Evolutionary conservation across 1,284 basidiomycete genomes (phyloP), one percentile per base, ranked within the genome.

Genomic region (Athelia psychrophila): DNA sequence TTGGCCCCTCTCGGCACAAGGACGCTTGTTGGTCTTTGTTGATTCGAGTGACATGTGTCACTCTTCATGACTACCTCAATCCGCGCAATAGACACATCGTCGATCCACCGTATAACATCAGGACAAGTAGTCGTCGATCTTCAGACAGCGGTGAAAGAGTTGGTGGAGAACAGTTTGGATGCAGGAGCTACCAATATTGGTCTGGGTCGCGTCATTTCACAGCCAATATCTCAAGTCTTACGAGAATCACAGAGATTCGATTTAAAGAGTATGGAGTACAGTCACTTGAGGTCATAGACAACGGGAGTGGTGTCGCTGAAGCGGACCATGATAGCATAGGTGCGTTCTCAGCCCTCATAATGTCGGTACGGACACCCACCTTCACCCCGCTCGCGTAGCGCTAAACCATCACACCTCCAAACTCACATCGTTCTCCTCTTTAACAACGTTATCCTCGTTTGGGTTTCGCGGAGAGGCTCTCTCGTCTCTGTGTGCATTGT

Each of bases 401-500:
- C 75, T 95, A 52, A 98, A 97, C 66, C 93, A 98, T 62, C 85
- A 95, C 65, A 99, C 96, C 0, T 98, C 95, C 15, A 99, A 99
- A 67, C 77, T 99, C 0, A 71, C 84, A 1, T 80, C 84, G 1
- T 93, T 91, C 61, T 74, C 81, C 2, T 91, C 94, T 60, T 80
- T 99, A 1, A 74, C 83, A 0, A 72, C 79, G 0, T 83, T 99
- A 3, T 73, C 75, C 2, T 95, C 95, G 0, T 98, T 98, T 67
- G 97, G 97, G 0, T 99, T 99, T 63, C 83, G 96, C 27, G 97
- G 97, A 16, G 97, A 99, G 69, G 97, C 97, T 0, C 76, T 99
- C 0, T 93, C 93, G 1, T 94, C 95, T 1, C 77, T 99, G 0
- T 99, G 95, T 62, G 92, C 93, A 1, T 73, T 98, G 1, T 84